These are phyloP conservation scores for Wallacemonas sp. DNA, from an alignment of 208 protist species.

Conservation along the genomic window DNA sequence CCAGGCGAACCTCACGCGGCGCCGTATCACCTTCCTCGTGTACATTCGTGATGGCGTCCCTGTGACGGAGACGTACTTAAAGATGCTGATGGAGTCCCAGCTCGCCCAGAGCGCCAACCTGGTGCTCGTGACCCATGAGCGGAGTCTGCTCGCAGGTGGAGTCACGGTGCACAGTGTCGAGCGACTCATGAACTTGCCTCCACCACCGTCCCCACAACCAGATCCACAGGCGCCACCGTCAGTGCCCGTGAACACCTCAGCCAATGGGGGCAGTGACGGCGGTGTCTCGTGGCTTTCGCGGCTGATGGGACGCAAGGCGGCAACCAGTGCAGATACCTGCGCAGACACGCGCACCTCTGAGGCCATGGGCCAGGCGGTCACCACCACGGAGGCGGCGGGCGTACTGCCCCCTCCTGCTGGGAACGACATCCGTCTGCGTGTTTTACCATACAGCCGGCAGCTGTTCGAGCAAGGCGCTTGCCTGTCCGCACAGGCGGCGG, in stretches of 20 bases:
- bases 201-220: background rate
- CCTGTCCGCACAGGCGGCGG: background rate
- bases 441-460: conserved; percentile 42
- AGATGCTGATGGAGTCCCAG: conserved; percentile 46
- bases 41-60: conserved; percentile 69
- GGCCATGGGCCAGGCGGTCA: background rate
- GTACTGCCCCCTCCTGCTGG: background rate
- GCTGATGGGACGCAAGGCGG: too few relatives aligned
- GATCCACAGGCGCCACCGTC: background rate
- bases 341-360: background rate
- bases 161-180: conserved; percentile 16
- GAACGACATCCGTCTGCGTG: conserved; percentile 12
- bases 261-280: too few relatives aligned
- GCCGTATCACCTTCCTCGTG: conserved; percentile 82
- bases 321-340: conserved; percentile 9
- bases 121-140: conserved; percentile 73
- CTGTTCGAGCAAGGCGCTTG: conserved; percentile 18
- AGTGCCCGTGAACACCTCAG: background rate
- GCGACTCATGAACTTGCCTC: conserved; percentile 4
- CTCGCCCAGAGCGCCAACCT: conserved; percentile 74
- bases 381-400: background rate
- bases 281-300: too few relatives aligned
- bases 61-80: conserved; percentile 63
- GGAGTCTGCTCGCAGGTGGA: conserved; percentile 59
- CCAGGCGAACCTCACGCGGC: conserved; percentile 73